Conservation (phyloP, 306 rosid genomes). For the Abrus precatorius region DNA sequence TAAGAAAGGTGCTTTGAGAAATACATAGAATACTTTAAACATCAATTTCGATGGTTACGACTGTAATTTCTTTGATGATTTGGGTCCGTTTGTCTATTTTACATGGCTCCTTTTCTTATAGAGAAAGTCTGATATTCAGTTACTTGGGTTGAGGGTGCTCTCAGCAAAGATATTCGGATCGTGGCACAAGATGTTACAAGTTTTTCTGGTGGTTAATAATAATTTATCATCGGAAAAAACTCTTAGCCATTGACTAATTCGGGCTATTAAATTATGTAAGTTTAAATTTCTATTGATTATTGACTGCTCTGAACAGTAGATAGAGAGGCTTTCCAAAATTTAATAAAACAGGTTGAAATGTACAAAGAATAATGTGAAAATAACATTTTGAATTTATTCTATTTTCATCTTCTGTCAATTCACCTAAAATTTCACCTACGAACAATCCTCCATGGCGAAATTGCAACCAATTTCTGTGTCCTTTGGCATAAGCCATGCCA, state of each 20-base stretch:
- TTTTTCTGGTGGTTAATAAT: background rate
- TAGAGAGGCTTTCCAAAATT: no score
- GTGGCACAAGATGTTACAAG: background rate
- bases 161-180: background rate
- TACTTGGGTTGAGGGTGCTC: constrained; percentile 11
- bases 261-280: no score
- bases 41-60: constrained; percentile 17
- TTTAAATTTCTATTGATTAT: no score
- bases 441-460: constrained; percentile 4
- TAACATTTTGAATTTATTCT: background rate
- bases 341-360: background rate
- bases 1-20: constrained; percentile 38
- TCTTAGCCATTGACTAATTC: background rate
- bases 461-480: background rate
- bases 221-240: background rate
- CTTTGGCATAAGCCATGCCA: constrained; percentile 2
- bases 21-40: constrained; percentile 16
- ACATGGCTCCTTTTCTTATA: background rate
- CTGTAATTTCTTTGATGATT: constrained; percentile 11
- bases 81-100: background rate
- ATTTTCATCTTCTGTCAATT: background rate
- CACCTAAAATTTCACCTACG: constrained; percentile 9
- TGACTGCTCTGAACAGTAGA: no score
- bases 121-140: background rate
- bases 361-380: constrained; percentile 4